Conservation (phyloP, 208 protist species). For the Tetramitus jugosus region DNA sequence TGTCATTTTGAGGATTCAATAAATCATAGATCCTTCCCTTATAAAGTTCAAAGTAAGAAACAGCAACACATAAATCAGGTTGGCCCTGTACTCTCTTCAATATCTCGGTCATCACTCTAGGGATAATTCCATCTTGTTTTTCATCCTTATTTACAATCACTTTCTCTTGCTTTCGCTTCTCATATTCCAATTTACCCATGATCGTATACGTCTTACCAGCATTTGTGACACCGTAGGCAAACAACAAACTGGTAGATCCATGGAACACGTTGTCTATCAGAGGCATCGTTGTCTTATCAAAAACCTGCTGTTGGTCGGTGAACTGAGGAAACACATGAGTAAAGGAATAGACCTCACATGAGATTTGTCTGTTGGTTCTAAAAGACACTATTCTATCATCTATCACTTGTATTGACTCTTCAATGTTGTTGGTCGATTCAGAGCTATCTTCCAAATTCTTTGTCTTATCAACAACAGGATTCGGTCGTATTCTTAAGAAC, state of each 20-base stretch:
- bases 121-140: neutral
- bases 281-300: neutral
- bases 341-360: neutral
- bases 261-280: neutral
- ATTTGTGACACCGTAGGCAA: neutral
- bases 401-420: neutral
- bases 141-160: neutral
- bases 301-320: neutral
- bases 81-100: neutral
- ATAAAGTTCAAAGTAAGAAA: neutral
- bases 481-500: no score
- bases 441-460: no score
- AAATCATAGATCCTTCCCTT: neutral
- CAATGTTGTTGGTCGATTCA: neutral
- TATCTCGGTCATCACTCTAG: neutral
- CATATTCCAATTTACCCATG: neutral
- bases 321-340: neutral
- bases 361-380: neutral
- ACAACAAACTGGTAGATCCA: neutral
- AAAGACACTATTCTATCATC: neutral
- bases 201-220: neutral
- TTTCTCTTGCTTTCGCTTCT: neutral
- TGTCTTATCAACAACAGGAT: no score
- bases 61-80: neutral
- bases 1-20: neutral